Evolutionary conservation across 805 yeast genomes (phyloP).

Genomic region (Schizosaccharomyces lindneri): DNA sequence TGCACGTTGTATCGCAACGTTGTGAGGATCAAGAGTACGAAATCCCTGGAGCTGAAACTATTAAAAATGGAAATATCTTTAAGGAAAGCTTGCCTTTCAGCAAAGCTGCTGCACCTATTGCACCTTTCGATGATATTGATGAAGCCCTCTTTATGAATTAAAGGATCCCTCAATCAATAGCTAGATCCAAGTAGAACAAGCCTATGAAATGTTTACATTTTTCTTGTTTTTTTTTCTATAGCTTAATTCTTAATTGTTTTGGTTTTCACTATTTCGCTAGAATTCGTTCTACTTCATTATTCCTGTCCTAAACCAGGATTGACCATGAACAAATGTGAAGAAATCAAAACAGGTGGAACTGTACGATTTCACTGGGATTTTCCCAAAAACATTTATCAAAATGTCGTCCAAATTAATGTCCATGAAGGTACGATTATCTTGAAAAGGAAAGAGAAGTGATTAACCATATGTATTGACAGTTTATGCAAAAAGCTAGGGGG

Average conservation of each 20-base stretch:
- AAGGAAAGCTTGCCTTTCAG: slow-evolving; percentile 9
- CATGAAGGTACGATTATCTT: neutral
- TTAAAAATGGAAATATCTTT: slow-evolving; percentile 5
- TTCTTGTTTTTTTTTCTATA: neutral
- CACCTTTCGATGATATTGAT: neutral
- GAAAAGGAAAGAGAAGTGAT: neutral
- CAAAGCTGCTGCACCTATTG: neutral
- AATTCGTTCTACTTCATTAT: neutral
- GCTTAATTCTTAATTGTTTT: neutral
- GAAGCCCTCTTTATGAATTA: neutral
- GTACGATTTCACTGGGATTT: too few relatives aligned
- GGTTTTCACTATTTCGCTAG: neutral
- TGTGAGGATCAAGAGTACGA: neutral
- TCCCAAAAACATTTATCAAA: neutral
- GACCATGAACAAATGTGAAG: too few relatives aligned
- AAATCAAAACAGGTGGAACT: too few relatives aligned
- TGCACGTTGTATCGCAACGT: slow-evolving; percentile 37
- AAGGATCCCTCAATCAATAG: too few relatives aligned
- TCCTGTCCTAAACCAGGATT: too few relatives aligned
- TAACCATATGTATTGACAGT: neutral
- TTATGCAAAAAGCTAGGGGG: neutral
- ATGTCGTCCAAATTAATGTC: neutral
- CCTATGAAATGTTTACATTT: neutral
- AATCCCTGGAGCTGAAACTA: neutral
- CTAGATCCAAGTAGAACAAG: too few relatives aligned